phyloP scores from a whole-genome alignment of 495 filamentous ascomycete genomes.

The Xylaria bambusicola region DNA sequence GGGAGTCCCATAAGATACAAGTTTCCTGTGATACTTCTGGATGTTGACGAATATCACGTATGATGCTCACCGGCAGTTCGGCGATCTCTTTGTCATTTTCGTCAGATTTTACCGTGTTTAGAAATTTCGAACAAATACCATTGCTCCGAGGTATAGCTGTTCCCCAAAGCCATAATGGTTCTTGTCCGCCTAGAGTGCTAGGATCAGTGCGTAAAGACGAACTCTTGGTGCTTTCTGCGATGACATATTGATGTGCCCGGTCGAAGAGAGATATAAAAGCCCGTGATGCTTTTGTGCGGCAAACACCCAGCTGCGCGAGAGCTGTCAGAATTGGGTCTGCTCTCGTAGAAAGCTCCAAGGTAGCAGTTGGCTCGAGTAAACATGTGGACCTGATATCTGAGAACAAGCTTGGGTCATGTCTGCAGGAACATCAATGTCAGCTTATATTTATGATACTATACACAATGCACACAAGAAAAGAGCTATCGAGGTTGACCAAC shows the following conservation, averaged over 20 bases:
- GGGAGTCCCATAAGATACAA: constrained; percentile 43
- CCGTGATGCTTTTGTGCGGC: constrained; percentile 51
- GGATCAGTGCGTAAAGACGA: constrained; percentile 39
- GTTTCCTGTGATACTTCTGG: constrained; percentile 37
- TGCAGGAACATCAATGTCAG: not conserved
- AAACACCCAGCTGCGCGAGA: constrained; percentile 60
- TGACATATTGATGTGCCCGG: constrained; percentile 55
- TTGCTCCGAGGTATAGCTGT: constrained; percentile 44
- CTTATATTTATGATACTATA: not conserved
- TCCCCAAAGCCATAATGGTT: constrained; percentile 43
- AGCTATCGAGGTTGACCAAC: constrained; percentile 22
- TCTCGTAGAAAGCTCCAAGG: constrained; percentile 18
- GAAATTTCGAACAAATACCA: constrained; percentile 52
- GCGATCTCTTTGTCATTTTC: constrained; percentile 25
- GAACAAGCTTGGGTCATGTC: constrained; percentile 18
- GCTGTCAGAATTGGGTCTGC: constrained; percentile 63
- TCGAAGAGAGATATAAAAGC: constrained; percentile 63
- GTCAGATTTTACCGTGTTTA: constrained; percentile 21
- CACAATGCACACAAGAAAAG: not conserved
- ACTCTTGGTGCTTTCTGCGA: constrained; percentile 60
- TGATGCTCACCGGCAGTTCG: constrained; percentile 44
- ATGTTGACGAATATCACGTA: constrained; percentile 54
- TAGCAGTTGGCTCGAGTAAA: constrained; percentile 28
- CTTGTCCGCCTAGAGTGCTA: constrained; percentile 33
- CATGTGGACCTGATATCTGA: constrained; percentile 24